Evolutionary conservation across 305 asterid genomes (phyloP).

Genomic region (Fraxinus platypoda): DNA sequence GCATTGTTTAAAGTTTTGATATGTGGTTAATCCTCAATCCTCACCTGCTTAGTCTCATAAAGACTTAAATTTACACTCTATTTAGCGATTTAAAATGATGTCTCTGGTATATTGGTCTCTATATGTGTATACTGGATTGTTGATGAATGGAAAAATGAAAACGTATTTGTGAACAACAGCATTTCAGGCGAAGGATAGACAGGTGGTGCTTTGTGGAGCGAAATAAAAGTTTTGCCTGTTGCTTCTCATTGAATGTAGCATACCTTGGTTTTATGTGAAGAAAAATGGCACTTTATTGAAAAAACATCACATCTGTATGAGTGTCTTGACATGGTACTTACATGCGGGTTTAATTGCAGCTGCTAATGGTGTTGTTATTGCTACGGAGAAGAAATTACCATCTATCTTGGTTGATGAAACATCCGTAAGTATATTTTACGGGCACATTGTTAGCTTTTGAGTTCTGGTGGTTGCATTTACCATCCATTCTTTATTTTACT

Average conservation of each 20-base stretch:
- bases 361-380: slow-evolving; percentile 97
- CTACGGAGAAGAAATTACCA: slow-evolving; percentile 94
- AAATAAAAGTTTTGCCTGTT: background rate
- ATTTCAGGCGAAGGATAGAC: background rate
- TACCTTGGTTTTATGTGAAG: background rate
- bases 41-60: background rate
- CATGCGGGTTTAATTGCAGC: slow-evolving; percentile 47
- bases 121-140: background rate
- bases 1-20: background rate
- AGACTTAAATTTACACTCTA: background rate
- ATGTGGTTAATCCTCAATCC: background rate
- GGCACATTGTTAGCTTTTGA: background rate
- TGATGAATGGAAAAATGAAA: background rate
- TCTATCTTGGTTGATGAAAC: slow-evolving; percentile 95
- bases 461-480: background rate
- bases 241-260: background rate
- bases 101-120: background rate
- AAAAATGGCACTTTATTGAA: background rate
- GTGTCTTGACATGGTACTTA: background rate
- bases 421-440: slow-evolving; percentile 59
- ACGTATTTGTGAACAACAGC: background rate
- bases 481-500: background rate
- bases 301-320: background rate
- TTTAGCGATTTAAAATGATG: background rate
- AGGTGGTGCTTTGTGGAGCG: background rate